A percentile compares a stretch with the other conserved stretches of the same genome.
Conservation (phyloP, 352 stramenopile species). For the Thraustotheca clavata region DNA sequence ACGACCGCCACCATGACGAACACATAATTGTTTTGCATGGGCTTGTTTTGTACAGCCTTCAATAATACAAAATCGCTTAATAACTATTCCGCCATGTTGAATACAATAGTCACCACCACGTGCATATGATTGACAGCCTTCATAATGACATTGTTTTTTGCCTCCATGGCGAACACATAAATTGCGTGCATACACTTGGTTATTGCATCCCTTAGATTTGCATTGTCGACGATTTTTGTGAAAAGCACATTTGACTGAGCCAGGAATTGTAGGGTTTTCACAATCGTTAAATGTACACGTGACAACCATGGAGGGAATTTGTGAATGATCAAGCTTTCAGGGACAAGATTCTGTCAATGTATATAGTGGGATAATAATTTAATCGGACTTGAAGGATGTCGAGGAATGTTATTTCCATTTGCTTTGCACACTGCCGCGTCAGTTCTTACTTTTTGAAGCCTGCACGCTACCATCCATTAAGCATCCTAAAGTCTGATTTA, state of each 20-base stretch:
- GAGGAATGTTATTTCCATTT: too few species aligned
- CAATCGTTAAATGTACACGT: slow-evolving; percentile 79
- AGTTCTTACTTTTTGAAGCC: too few species aligned
- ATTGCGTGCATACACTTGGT: slow-evolving; percentile 77
- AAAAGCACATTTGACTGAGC: slow-evolving; percentile 69
- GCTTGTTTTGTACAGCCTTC: slow-evolving; percentile 73
- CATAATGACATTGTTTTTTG: slow-evolving; percentile 70
- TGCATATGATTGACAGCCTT: slow-evolving; percentile 63
- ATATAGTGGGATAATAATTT: too few species aligned
- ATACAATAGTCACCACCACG: slow-evolving; percentile 65
- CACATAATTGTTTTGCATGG: slow-evolving; percentile 64
- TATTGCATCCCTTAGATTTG: slow-evolving; percentile 71
- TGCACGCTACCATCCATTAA: too few species aligned
- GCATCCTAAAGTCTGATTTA: too few species aligned
- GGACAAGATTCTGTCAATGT: too few species aligned
- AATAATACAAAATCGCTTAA: slow-evolving; percentile 77
- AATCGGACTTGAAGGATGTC: too few species aligned
- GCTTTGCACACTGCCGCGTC: too few species aligned
- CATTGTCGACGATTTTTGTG: slow-evolving; percentile 78
- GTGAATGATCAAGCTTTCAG: too few species aligned
- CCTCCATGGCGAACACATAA: slow-evolving; percentile 72
- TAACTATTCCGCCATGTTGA: slow-evolving; percentile 69
- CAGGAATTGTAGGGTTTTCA: slow-evolving; percentile 58
- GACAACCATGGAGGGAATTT: too few species aligned
- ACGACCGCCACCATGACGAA: slow-evolving; percentile 58